Evolutionary conservation across 768 basidiomycete genomes (phyloP).

Genomic region (Mrakia blollopis): DNA sequence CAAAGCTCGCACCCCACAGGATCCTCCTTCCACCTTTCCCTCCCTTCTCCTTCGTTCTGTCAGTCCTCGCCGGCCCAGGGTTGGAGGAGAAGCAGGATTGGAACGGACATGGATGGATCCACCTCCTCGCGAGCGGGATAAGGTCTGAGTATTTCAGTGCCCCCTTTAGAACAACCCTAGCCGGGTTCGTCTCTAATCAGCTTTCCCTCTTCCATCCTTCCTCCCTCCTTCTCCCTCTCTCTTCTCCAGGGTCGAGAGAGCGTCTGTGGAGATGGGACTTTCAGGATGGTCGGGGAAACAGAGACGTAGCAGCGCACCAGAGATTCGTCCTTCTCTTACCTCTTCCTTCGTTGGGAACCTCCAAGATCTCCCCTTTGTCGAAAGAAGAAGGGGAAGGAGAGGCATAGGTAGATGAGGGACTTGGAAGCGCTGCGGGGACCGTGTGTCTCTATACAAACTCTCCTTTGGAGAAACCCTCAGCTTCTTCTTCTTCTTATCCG

Average conservation of each 20-base stretch:
- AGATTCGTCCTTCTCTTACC: constrained; percentile 49
- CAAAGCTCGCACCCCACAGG: constrained; percentile 63
- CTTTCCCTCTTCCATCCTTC: not conserved
- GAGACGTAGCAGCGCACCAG: constrained; percentile 59
- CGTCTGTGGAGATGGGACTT: not conserved
- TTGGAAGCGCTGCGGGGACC: constrained; percentile 60
- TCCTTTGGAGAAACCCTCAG: not conserved
- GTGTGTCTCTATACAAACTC: constrained; percentile 27
- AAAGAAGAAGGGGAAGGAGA: constrained; percentile 27
- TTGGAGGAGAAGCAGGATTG: too few relatives aligned
- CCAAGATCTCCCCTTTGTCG: constrained; percentile 15
- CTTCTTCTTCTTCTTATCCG: constrained; percentile 32
- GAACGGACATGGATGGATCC: constrained; percentile 13
- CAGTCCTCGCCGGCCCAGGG: not conserved
- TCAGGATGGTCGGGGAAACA: not conserved
- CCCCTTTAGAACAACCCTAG: constrained; percentile 57
- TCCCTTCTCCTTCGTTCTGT: constrained; percentile 35
- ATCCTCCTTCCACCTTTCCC: constrained; percentile 33
- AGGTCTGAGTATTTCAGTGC: constrained; percentile 72
- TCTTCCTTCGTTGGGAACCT: not conserved
- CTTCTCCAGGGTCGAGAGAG: not conserved
- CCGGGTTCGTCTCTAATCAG: constrained; percentile 56
- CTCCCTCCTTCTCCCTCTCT: not conserved
- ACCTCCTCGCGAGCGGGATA: constrained; percentile 63
- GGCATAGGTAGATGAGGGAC: constrained; percentile 51